Conservation (phyloP, 2,329 filamentous ascomycete species). For the Apiospora rasikravindrae region DNA sequence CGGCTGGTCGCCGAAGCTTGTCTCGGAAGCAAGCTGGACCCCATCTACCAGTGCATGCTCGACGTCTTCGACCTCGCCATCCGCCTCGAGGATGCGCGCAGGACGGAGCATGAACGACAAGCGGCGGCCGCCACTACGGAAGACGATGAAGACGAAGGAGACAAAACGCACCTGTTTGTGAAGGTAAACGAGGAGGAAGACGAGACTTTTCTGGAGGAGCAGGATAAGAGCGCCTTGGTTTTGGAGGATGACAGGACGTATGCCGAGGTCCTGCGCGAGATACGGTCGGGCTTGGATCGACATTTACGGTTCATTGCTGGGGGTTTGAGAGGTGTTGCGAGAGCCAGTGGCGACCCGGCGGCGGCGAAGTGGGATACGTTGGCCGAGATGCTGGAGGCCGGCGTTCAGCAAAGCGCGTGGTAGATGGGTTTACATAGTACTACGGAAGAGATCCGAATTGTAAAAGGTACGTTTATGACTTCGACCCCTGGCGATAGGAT, state of each 20-base stretch:
- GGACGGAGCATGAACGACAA: slow-evolving; percentile 42
- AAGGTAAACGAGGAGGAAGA: slow-evolving; percentile 39
- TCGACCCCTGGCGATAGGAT: neutral
- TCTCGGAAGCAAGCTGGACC: slow-evolving; percentile 69
- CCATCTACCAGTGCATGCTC: slow-evolving; percentile 76
- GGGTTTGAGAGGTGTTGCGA: slow-evolving; percentile 75
- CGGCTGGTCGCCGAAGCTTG: slow-evolving; percentile 72
- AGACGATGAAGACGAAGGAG: neutral
- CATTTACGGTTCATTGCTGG: slow-evolving; percentile 73
- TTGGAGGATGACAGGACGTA: slow-evolving; percentile 52
- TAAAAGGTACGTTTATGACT: no score
- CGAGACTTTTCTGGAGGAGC: slow-evolving; percentile 38
- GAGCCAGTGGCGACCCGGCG: slow-evolving; percentile 69
- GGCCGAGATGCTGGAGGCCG: slow-evolving; percentile 76
- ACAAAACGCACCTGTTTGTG: slow-evolving; percentile 27
- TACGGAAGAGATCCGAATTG: no score
- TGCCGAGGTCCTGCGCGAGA: slow-evolving; percentile 56
- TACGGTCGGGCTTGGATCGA: slow-evolving; percentile 68
- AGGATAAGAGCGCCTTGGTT: slow-evolving; percentile 34
- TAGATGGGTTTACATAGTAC: neutral
- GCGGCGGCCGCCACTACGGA: slow-evolving; percentile 43
- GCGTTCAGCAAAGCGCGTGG: slow-evolving; percentile 25
- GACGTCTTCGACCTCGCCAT: slow-evolving; percentile 78
- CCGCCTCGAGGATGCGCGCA: slow-evolving; percentile 66
- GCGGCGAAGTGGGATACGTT: slow-evolving; percentile 77